Evolutionary conservation across 1,284 basidiomycete species (phyloP).

Genomic region (Sanghuangporus baumii): DNA sequence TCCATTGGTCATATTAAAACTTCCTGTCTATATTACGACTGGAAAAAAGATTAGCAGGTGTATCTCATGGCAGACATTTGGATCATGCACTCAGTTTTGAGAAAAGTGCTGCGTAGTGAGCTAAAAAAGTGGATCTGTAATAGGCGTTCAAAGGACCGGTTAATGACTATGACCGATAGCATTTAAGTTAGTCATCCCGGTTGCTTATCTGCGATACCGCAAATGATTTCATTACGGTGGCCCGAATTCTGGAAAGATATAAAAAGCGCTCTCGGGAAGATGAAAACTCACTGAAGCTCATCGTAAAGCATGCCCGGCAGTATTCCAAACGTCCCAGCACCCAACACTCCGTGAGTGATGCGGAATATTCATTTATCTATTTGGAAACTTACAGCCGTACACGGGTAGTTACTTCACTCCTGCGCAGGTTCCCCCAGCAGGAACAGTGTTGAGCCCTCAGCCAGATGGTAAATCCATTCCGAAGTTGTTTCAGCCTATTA

Average conservation of each 20-base stretch:
- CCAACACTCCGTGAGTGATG: slow-evolving; percentile 6
- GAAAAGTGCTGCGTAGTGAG: too few species aligned
- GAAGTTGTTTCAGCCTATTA: slow-evolving; percentile 58
- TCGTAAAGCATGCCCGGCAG: neutral
- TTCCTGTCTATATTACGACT: too few species aligned
- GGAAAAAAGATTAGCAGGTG: too few species aligned
- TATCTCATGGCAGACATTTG: too few species aligned
- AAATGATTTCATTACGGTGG: neutral
- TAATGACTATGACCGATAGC: neutral
- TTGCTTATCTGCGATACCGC: neutral
- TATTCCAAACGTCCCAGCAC: slow-evolving; percentile 12
- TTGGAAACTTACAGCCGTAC: neutral
- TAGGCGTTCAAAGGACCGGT: too few species aligned
- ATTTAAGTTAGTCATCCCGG: neutral
- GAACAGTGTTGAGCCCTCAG: slow-evolving; percentile 40
- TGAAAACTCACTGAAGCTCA: neutral
- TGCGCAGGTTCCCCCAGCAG: slow-evolving; percentile 43
- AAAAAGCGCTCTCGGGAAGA: neutral
- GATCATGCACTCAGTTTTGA: too few species aligned
- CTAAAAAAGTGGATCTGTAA: too few species aligned
- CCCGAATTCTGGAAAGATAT: neutral
- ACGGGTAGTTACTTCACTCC: slow-evolving; percentile 43
- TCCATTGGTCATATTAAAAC: too few species aligned
- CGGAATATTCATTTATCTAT: too few species aligned
- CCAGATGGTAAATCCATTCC: slow-evolving; percentile 42